Conservation (phyloP, 23 red algal species). For the Gracilaria gracilis region DNA sequence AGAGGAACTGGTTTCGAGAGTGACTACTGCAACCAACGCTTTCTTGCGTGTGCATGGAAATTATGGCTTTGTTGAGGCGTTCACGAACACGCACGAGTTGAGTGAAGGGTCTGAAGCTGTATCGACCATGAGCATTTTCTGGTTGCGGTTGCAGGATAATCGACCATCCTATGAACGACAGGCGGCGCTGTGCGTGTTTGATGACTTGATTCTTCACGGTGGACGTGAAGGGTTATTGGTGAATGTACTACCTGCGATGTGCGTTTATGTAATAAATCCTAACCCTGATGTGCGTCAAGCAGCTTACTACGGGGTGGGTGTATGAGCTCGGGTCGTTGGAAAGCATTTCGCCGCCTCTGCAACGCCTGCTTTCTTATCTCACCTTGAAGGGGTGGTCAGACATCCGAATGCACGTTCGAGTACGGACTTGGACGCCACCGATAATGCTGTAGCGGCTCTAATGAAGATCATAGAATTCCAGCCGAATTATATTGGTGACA, state of each 20-base stretch:
- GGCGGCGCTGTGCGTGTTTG: constrained; percentile 90
- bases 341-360: constrained; percentile 31
- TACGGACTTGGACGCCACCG: constrained; percentile 64
- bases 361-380: not conserved
- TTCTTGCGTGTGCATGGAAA: constrained; percentile 48
- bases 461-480: constrained; percentile 87
- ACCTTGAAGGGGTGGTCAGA: constrained; percentile 66
- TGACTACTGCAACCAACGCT: constrained; percentile 46
- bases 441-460: constrained; percentile 90
- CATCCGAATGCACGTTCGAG: constrained; percentile 65
- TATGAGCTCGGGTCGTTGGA: constrained; percentile 82
- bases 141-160: constrained; percentile 62
- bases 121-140: constrained; percentile 78
- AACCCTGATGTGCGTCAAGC: constrained; percentile 85
- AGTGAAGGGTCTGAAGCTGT: constrained; percentile 48
- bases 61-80: constrained; percentile 70
- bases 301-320: constrained; percentile 88
- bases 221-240: constrained; percentile 69
- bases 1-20: constrained; percentile 69
- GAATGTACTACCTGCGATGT: constrained; percentile 76
- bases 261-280: constrained; percentile 65
- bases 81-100: constrained; percentile 46
- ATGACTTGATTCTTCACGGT: constrained; percentile 82
- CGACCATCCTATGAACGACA: constrained; percentile 73
- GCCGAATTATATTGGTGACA: constrained; percentile 46